These are phyloP conservation scores for Hylodesmum podocarpum DNA, from an alignment of 306 rosid species.

Conservation along the genomic window DNA sequence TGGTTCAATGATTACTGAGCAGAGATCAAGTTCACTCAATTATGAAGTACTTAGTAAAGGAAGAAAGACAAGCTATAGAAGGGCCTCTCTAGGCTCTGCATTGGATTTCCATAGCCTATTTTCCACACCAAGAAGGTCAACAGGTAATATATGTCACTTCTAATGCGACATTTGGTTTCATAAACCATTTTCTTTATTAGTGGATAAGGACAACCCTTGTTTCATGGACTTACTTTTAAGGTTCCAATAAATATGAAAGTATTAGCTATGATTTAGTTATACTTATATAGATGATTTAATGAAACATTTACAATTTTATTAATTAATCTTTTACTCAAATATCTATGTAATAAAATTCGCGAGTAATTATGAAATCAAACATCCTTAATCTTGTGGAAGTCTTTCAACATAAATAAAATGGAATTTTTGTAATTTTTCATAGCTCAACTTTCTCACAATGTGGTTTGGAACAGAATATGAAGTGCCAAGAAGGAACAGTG, in stretches of 20 bases:
- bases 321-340: too few species aligned
- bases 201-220: too few species aligned
- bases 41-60: constrained; percentile 40
- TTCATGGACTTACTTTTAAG: too few species aligned
- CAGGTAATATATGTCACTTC: constrained; percentile 39
- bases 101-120: constrained; percentile 53
- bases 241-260: too few species aligned
- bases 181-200: neutral
- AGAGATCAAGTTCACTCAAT: constrained; percentile 47
- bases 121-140: constrained; percentile 44
- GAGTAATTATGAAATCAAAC: neutral
- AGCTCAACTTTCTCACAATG: constrained; percentile 10
- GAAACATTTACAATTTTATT: too few species aligned
- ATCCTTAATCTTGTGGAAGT: neutral
- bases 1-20: constrained; percentile 38
- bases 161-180: neutral
- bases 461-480: constrained; percentile 45
- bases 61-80: constrained; percentile 38
- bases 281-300: too few species aligned
- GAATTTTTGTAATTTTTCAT: neutral
- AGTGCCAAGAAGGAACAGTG: constrained; percentile 50
- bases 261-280: too few species aligned
- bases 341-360: neutral
- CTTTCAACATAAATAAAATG: neutral
- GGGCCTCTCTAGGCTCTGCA: constrained; percentile 54